Conservation (phyloP, 805 yeast species). For the Starmera quercuum region DNA sequence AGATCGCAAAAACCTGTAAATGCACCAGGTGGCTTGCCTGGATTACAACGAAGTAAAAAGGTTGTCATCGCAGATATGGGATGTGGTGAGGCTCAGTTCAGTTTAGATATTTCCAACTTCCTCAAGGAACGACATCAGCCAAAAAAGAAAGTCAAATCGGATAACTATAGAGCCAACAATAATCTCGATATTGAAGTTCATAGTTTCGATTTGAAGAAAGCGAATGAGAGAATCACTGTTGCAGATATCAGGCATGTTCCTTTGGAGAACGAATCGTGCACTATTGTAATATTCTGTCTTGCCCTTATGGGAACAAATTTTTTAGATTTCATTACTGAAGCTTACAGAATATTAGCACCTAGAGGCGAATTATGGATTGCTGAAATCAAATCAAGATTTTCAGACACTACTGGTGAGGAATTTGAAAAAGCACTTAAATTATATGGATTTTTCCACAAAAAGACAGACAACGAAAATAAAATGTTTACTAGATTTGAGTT, state of each 20-base stretch:
- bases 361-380: constrained; percentile 97
- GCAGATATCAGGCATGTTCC: constrained; percentile 95
- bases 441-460: constrained; percentile 80
- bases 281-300: constrained; percentile 86
- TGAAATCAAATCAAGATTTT: constrained; percentile 88
- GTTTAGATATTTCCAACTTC: constrained; percentile 53
- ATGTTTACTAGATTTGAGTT: constrained; percentile 96
- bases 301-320: constrained; percentile 98
- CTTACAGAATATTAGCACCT: constrained; percentile 78
- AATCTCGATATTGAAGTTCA: constrained; percentile 58
- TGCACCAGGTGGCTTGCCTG: constrained; percentile 96
- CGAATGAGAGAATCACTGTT: constrained; percentile 88
- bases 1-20: constrained; percentile 62
- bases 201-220: constrained; percentile 85
- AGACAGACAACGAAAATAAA: constrained; percentile 79
- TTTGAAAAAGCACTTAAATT: constrained; percentile 73
- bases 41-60: constrained; percentile 38
- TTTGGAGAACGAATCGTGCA: constrained; percentile 65
- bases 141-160: constrained; percentile 22
- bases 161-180: constrained; percentile 25
- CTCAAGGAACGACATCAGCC: constrained; percentile 26
- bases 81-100: constrained; percentile 93
- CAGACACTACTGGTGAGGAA: constrained; percentile 68
- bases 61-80: constrained; percentile 97
- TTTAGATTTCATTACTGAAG: constrained; percentile 85